phyloP scores from a whole-genome alignment of 1,284 basidiomycete species.

The Crepidotus sp. region DNA sequence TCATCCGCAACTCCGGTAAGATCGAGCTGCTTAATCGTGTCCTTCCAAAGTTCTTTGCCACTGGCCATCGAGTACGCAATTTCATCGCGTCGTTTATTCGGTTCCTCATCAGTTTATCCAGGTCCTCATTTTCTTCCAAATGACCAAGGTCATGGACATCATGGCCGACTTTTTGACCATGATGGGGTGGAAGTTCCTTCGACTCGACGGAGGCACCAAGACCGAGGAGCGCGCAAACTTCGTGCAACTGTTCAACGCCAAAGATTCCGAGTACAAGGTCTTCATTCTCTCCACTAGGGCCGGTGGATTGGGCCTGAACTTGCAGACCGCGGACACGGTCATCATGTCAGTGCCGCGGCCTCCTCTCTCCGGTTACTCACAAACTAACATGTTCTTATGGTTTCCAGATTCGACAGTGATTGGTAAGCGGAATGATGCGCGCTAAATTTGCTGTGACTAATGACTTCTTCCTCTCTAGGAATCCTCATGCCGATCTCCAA shows the following conservation, averaged over 20 bases:
- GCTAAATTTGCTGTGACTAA: conserved; percentile 1
- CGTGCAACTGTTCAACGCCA: conserved; percentile 88
- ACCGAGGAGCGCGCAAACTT: conserved; percentile 93
- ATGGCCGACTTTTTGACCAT: conserved; percentile 97
- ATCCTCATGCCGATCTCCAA: conserved; percentile 96
- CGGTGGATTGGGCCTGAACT: conserved; percentile 94
- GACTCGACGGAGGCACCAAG: conserved; percentile 96
- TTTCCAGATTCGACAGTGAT: conserved; percentile 76
- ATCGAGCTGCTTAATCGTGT: conserved; percentile 92
- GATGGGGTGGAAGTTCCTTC: conserved; percentile 85
- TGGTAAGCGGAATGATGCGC: conserved; percentile 44
- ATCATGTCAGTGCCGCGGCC: conserved; percentile 72
- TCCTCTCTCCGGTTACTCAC: conserved; percentile 1
- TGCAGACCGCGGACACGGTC: conserved; percentile 98
- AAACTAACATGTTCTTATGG: neutral
- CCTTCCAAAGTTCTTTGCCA: conserved; percentile 90
- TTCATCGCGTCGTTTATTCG: neutral
- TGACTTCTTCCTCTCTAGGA: conserved; percentile 43
- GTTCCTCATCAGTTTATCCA: conserved; percentile 22
- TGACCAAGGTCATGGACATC: conserved; percentile 99
- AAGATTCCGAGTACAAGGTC: conserved; percentile 83
- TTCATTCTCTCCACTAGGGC: conserved; percentile 97
- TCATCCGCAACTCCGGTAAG: conserved; percentile 87
- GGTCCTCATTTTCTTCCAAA: conserved; percentile 99
- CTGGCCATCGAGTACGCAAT: conserved; percentile 75